Base-by-base conservation (phyloP, 148 eudicot species). In the Amaranthus palmeri region DNA sequence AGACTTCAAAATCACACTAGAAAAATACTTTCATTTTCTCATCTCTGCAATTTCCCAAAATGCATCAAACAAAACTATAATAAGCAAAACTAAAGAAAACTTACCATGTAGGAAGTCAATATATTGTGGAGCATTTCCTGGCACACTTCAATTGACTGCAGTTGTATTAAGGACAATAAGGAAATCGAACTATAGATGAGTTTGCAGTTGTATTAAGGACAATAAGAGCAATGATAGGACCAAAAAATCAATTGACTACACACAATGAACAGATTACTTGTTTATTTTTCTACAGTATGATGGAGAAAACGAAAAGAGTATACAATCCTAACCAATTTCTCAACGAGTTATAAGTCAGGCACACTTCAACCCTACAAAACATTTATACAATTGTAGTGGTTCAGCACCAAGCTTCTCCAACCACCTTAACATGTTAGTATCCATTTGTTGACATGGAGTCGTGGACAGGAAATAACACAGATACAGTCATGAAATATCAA, bases 121-220 rank as follows among this genome's bases (percentile, higher is more conserved):
- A 82, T 92, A 92, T 55, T 92, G 89, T 68, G 97, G 97, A 51
- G 97, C 89, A 92, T 92, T 79, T 92, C 97, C 97, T 92, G 85
- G 59, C 64, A 69, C 47, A 54, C 13, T 64, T 42, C 41, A n/a
- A n/a, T n/a, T n/a, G 45, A 65, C 57, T 57, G 72, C n/a, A 9
- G 65, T 10, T 7, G 10, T 15, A 3, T 5, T 61, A 48, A 92
- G 85, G 77, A 90, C 90, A 43, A 92, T 96, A 79, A 92, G 91
- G 83, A 92, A 92, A 64, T 96, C 97, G 90, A 74, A 91, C 97
- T 69, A 84, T 72, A 41, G 79, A 57, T 64, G 97, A 96, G 74
- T 63, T 84, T 78, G 65, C 76, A 75, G 97, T 90, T 70, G 67
- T 74, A 53, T 89, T 89, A 74, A 92, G 74, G 60, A 88, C 90